A percentile compares a stretch with the other conserved stretches of the same genome.
phyloP scores from a whole-genome alignment of 2,329 filamentous ascomycete genomes.

The Coniochaeta pulveracea region DNA sequence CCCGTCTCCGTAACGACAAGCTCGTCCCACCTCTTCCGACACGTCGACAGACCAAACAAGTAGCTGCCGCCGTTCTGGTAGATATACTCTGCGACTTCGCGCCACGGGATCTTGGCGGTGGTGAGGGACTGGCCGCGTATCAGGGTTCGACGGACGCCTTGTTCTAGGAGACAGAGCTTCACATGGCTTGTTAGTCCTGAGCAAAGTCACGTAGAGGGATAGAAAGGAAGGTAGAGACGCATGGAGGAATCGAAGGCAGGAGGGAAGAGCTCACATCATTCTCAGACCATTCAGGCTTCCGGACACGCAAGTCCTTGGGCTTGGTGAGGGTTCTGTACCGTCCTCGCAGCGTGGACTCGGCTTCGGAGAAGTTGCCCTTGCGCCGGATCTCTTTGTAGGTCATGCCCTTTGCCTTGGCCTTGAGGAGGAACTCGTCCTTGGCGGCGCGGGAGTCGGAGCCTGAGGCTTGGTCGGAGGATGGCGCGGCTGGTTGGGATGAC shows the following conservation, averaged over 20 bases:
- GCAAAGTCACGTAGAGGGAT: not conserved
- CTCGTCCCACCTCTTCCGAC: slow-evolving; percentile 45
- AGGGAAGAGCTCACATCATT: slow-evolving; percentile 45
- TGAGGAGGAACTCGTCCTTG: slow-evolving; percentile 36
- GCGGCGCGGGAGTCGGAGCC: not conserved
- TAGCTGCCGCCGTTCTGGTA: slow-evolving; percentile 40
- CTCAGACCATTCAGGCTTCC: slow-evolving; percentile 53
- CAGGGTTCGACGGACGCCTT: slow-evolving; percentile 10
- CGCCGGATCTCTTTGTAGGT: slow-evolving; percentile 55
- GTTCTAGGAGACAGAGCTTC: slow-evolving; percentile 15
- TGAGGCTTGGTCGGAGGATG: not conserved
- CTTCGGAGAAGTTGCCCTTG: slow-evolving; percentile 44
- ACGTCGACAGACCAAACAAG: slow-evolving; percentile 46
- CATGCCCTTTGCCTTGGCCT: slow-evolving; percentile 41
- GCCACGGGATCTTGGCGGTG: slow-evolving; percentile 39
- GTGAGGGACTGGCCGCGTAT: slow-evolving; percentile 15
- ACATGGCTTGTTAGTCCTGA: not conserved
- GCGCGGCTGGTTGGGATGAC: not conserved
- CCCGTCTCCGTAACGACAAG: slow-evolving; percentile 16
- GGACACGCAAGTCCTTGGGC: slow-evolving; percentile 45
- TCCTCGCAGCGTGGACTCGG: slow-evolving; percentile 63
- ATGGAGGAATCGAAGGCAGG: slow-evolving; percentile 1
- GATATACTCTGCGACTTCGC: slow-evolving; percentile 43
- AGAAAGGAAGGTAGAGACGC: not conserved
- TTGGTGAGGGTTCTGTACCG: slow-evolving; percentile 57